phyloP scores from a whole-genome alignment of 2,329 filamentous ascomycete genomes.

The Colletotrichum eremochloae region DNA sequence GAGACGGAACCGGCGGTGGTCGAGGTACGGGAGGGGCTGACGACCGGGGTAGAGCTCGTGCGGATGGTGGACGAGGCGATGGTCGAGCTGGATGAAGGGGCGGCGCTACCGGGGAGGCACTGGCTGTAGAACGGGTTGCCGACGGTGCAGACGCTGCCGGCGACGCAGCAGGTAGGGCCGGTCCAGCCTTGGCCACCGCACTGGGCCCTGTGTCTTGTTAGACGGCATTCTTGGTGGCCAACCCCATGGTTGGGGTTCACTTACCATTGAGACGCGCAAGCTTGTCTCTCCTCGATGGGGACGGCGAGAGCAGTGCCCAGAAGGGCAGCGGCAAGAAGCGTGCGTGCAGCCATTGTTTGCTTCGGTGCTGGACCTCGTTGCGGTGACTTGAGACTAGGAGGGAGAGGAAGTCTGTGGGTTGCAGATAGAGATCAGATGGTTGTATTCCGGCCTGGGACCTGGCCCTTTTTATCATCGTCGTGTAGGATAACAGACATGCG shows the following conservation, averaged over 20 bases:
- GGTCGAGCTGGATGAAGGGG: slow-evolving; percentile 41
- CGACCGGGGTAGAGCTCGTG: slow-evolving; percentile 44
- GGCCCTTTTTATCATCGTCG: slow-evolving; percentile 27
- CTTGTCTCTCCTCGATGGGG: slow-evolving; percentile 59
- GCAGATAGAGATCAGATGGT: neutral
- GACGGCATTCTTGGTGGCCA: slow-evolving; percentile 11
- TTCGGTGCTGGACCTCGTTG: slow-evolving; percentile 11
- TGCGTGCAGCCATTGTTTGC: slow-evolving; percentile 37
- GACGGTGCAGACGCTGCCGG: slow-evolving; percentile 55
- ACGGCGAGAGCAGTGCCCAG: slow-evolving; percentile 51
- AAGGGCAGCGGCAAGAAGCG: slow-evolving; percentile 38
- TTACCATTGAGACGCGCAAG: slow-evolving; percentile 52
- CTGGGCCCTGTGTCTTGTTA: slow-evolving; percentile 48
- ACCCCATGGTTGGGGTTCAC: slow-evolving; percentile 22
- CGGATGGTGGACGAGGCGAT: slow-evolving; percentile 32
- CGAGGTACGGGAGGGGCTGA: slow-evolving; percentile 55
- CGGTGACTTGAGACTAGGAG: neutral
- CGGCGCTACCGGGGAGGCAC: slow-evolving; percentile 48
- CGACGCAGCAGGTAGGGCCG: slow-evolving; percentile 60
- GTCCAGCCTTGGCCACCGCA: slow-evolving; percentile 61
- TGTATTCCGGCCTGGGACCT: neutral
- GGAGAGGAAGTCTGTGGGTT: slow-evolving; percentile 13
- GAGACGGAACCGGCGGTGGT: slow-evolving; percentile 46
- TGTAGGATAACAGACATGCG: neutral
- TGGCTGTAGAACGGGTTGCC: slow-evolving; percentile 56